A percentile compares a stretch with the other conserved stretches of the same genome.
phyloP scores from a whole-genome alignment of 2,329 filamentous ascomycete species.

The Hypocreales sp. region DNA sequence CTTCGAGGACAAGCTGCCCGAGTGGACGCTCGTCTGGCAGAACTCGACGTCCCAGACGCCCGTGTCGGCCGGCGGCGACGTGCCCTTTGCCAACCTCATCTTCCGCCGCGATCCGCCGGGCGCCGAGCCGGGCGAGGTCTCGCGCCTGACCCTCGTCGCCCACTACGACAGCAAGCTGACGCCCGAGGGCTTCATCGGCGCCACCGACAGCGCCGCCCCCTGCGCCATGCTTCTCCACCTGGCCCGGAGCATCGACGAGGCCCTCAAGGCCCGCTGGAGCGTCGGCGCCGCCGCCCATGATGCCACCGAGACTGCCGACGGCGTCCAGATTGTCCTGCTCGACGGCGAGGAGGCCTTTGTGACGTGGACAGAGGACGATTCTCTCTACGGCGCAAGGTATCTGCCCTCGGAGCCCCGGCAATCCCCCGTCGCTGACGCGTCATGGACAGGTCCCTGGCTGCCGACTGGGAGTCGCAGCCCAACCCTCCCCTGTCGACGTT shows the following conservation, averaged over 20 bases:
- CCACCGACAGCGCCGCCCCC: constrained; percentile 83
- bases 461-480: constrained; percentile 57
- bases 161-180: constrained; percentile 81
- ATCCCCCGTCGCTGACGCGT: neutral
- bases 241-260: constrained; percentile 63
- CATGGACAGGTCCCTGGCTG: constrained; percentile 47
- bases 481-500: constrained; percentile 63
- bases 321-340: constrained; percentile 76
- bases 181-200: constrained; percentile 80
- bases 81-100: constrained; percentile 81
- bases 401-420: neutral
- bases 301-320: constrained; percentile 57
- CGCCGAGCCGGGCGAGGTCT: constrained; percentile 56
- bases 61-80: constrained; percentile 47
- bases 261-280: constrained; percentile 69
- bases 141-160: constrained; percentile 71
- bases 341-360: constrained; percentile 92
- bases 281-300: constrained; percentile 46
- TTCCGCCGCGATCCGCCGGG: constrained; percentile 81
- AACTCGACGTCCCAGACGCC: constrained; percentile 84
- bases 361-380: constrained; percentile 66
- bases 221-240: constrained; percentile 89
- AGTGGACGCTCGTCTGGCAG: constrained; percentile 71
- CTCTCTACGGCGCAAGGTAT: constrained; percentile 73
- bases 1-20: constrained; percentile 57